Evolutionary conservation across 2,329 filamentous ascomycete genomes (phyloP).

Genomic region (Penicillium olsonii): DNA sequence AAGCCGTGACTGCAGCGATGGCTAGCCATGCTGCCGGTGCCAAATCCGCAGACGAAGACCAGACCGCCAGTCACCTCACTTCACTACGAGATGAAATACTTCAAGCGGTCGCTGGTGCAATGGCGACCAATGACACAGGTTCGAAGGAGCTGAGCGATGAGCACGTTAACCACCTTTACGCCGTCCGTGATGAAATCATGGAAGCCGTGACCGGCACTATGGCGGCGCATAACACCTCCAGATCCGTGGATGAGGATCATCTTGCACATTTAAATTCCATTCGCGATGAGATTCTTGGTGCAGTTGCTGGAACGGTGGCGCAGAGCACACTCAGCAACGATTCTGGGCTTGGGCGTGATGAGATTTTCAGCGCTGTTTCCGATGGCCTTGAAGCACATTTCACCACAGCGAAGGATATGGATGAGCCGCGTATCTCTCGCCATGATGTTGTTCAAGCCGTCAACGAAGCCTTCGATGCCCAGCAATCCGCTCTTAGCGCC

Average conservation of each 20-base stretch:
- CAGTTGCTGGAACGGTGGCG: slow-evolving; percentile 31
- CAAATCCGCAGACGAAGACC: slow-evolving; percentile 22
- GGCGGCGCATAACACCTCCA: slow-evolving; percentile 1
- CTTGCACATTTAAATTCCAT: slow-evolving; percentile 11
- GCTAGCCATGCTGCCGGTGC: slow-evolving; percentile 23
- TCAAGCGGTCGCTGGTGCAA: slow-evolving; percentile 28
- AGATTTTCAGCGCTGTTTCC: slow-evolving; percentile 61
- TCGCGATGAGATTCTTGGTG: slow-evolving; percentile 31
- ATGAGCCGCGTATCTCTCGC: slow-evolving; percentile 33
- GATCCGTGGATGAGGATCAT: slow-evolving; percentile 15
- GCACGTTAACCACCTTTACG: slow-evolving; percentile 6
- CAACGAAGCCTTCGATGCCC: slow-evolving; percentile 35
- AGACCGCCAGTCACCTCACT: slow-evolving; percentile 17
- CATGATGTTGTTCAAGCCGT: slow-evolving; percentile 33
- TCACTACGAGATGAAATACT: slow-evolving; percentile 34
- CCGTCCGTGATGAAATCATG: slow-evolving; percentile 58
- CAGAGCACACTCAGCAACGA: slow-evolving; percentile 36
- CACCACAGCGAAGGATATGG: slow-evolving; percentile 57
- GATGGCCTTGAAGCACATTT: slow-evolving; percentile 56
- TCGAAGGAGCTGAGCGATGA: slow-evolving; percentile 19
- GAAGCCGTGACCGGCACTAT: slow-evolving; percentile 52
- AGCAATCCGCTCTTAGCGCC: slow-evolving; percentile 26
- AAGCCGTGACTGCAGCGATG: slow-evolving; percentile 30
- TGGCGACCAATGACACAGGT: slow-evolving; percentile 22
- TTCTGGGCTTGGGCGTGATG: slow-evolving; percentile 52